These are phyloP conservation scores for Pythium scleroteichum DNA, from an alignment of 352 stramenopile species.

Conservation along the genomic window DNA sequence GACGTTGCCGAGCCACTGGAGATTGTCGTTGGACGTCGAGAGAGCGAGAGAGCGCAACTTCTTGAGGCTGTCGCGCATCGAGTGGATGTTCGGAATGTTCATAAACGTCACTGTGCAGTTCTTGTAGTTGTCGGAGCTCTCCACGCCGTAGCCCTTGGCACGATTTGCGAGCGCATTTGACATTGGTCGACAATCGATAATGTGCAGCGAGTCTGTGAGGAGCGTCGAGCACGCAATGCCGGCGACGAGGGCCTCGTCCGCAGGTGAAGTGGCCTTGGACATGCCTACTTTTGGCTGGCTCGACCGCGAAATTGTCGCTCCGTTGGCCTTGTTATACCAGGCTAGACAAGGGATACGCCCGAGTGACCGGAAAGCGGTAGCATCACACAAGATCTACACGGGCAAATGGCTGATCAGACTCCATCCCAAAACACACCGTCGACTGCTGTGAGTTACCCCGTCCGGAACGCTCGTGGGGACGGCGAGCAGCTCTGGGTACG, in stretches of 20 bases:
- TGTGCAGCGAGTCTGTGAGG: constrained; percentile 69
- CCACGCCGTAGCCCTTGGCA: constrained; percentile 93
- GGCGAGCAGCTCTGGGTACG: constrained; percentile 94
- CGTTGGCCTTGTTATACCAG: constrained; percentile 74
- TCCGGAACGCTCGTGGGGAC: constrained; percentile 91
- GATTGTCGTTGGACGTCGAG: constrained; percentile 89
- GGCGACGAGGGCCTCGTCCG: constrained; percentile 70
- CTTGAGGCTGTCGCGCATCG: constrained; percentile 93
- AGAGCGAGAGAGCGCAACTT: constrained; percentile 70
- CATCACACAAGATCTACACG: constrained; percentile 65
- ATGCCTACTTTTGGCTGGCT: constrained; percentile 84
- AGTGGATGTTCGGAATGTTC: constrained; percentile 99
- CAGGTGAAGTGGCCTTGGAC: constrained; percentile 72
- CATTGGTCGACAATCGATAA: constrained; percentile 85
- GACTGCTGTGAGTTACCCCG: constrained; percentile 39
- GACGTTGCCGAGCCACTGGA: constrained; percentile 90
- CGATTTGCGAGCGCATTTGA: constrained; percentile 75
- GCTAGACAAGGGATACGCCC: constrained; percentile 70
- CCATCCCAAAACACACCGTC: not conserved
- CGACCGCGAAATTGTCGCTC: constrained; percentile 67
- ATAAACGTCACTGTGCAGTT: constrained; percentile 95
- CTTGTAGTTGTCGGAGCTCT: constrained; percentile 96
- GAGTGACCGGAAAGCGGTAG: constrained; percentile 69
- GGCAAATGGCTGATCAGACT: no score
- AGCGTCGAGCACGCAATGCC: constrained; percentile 67